Percentiles rank a stretch among this genome's conserved stretches.
These are phyloP conservation scores for Candida boleticola DNA, from an alignment of 805 yeast species.

Conservation along the genomic window DNA sequence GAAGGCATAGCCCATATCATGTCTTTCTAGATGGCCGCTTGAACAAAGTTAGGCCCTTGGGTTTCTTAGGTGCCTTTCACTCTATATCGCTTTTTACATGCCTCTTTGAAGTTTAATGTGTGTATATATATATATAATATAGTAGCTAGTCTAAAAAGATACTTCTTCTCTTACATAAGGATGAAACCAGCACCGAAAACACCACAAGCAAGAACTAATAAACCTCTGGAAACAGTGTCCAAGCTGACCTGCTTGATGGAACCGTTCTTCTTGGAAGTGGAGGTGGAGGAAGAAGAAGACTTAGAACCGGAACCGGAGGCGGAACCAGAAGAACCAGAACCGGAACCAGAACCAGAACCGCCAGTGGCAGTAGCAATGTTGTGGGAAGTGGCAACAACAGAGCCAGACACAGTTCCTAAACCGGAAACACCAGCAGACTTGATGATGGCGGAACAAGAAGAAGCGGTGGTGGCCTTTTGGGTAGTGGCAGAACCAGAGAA, in stretches of 20 bases:
- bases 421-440: constrained; percentile 71
- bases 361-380: constrained; percentile 21
- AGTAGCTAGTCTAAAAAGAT: too few species aligned
- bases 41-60: too few species aligned
- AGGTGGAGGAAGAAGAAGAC: constrained; percentile 15
- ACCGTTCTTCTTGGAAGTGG: constrained; percentile 16
- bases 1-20: too few species aligned
- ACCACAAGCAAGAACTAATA: constrained; percentile 22
- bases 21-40: too few species aligned
- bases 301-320: constrained; percentile 13
- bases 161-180: constrained; percentile 3
- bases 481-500: constrained; percentile 42
- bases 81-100: too few species aligned
- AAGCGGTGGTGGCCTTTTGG: constrained; percentile 27
- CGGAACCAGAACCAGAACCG: constrained; percentile 22
- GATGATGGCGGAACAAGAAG: constrained; percentile 56
- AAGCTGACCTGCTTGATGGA: constrained; percentile 15
- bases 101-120: too few species aligned
- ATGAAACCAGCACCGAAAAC: constrained; percentile 27
- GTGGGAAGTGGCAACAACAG: constrained; percentile 21
- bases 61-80: too few species aligned
- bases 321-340: constrained; percentile 21
- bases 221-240: constrained; percentile 16
- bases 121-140: too few species aligned
- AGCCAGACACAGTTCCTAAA: constrained; percentile 50